Percentiles rank a stretch among this genome's conserved stretches.
Conservation (phyloP, 352 stramenopile species). For the Phytophthora megakarya region DNA sequence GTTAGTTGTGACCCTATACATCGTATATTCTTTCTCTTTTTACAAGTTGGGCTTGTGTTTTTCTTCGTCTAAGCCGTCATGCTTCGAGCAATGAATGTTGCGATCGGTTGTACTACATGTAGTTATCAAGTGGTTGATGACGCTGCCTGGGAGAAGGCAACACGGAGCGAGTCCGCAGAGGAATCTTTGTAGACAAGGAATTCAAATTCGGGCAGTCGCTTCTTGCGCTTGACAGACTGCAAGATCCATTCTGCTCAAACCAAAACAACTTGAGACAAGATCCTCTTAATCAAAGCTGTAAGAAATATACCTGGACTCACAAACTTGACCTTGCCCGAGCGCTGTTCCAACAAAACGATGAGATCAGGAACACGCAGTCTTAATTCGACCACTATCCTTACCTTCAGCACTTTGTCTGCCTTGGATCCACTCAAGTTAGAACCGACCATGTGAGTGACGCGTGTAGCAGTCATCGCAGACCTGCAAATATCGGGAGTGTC, state of each 20-base stretch:
- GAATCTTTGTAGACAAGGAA: conserved; percentile 78
- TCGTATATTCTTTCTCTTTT: conserved; percentile 45
- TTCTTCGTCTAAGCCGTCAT: background rate
- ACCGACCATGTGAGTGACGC: conserved; percentile 85
- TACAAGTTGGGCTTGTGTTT: conserved; percentile 25
- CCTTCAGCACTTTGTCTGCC: conserved; percentile 72
- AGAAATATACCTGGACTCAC: conserved; percentile 57
- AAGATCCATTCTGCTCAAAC: conserved; percentile 72
- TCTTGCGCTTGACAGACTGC: conserved; percentile 69
- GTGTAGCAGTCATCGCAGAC: conserved; percentile 43
- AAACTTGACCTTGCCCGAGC: conserved; percentile 62
- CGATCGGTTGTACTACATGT: too few relatives aligned
- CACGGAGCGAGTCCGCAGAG: conserved; percentile 17
- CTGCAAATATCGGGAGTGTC: conserved; percentile 25
- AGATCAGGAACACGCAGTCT: background rate
- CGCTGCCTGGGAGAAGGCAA: conserved; percentile 25
- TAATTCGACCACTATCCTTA: conserved; percentile 19
- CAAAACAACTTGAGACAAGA: background rate
- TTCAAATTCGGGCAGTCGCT: conserved; percentile 67
- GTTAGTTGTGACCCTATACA: conserved; percentile 58
- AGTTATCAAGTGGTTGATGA: conserved; percentile 10
- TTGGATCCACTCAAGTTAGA: conserved; percentile 79
- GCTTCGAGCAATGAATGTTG: background rate
- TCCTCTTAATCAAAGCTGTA: background rate
- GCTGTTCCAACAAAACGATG: conserved; percentile 31